Percentiles rank a stretch among this genome's conserved stretches.
These are phyloP conservation scores for Fragaria ananassa DNA, from an alignment of 306 rosid genomes.

Conservation along the genomic window DNA sequence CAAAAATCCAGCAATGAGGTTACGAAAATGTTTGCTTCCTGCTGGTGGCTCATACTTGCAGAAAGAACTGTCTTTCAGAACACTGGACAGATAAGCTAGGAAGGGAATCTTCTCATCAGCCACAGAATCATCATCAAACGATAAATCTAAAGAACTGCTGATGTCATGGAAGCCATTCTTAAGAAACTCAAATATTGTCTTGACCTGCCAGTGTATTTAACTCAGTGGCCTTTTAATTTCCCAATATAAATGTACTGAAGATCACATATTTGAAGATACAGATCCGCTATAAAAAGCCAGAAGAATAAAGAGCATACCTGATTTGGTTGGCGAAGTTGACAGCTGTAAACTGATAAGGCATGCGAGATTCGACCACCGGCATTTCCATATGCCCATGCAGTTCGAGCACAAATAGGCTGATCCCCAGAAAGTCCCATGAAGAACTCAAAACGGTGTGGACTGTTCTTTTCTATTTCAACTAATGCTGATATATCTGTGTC, in stretches of 20 bases:
- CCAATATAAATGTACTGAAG: slow-evolving; percentile 17
- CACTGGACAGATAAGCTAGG: slow-evolving; percentile 75
- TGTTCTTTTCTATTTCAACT: slow-evolving; percentile 96
- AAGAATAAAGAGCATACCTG: slow-evolving; percentile 53
- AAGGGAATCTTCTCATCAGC: slow-evolving; percentile 98
- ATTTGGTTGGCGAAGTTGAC: slow-evolving; percentile 92
- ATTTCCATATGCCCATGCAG: slow-evolving; percentile 96
- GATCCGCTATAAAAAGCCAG: neutral
- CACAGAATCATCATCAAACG: slow-evolving; percentile 87
- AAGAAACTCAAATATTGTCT: slow-evolving; percentile 84
- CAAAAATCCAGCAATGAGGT: slow-evolving; percentile 84
- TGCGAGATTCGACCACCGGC: slow-evolving; percentile 90
- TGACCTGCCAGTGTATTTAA: slow-evolving; percentile 62
- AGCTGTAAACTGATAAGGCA: slow-evolving; percentile 94
- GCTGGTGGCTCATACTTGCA: slow-evolving; percentile 93
- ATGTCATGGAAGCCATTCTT: slow-evolving; percentile 84
- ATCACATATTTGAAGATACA: slow-evolving; percentile 25
- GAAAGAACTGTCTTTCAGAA: slow-evolving; percentile 57
- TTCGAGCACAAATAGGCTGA: slow-evolving; percentile 92
- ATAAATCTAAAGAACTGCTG: slow-evolving; percentile 92
- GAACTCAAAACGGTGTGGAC: slow-evolving; percentile 98
- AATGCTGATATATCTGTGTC: slow-evolving; percentile 94
- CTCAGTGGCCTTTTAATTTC: slow-evolving; percentile 23
- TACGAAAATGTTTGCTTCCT: slow-evolving; percentile 84
- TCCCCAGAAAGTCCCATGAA: slow-evolving; percentile 98